Percentiles rank a stretch among this genome's conserved stretches.
phyloP scores from a whole-genome alignment of 805 yeast species.

The Cyberlindnera mississippiensis region DNA sequence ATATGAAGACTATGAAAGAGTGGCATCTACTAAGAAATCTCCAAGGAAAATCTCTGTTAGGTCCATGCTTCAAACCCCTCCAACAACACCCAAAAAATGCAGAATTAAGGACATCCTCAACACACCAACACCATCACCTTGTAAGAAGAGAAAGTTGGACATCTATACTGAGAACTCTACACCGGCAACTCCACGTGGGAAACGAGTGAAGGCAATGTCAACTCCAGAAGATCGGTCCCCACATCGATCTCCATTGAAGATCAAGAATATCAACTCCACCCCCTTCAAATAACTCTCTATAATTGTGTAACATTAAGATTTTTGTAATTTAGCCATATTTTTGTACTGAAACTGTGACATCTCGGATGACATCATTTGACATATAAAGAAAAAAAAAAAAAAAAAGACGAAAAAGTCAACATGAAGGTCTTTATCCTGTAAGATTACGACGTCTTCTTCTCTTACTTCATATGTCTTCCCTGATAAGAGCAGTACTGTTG shows the following conservation, averaged over 20 bases:
- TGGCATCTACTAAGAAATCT: constrained; percentile 1
- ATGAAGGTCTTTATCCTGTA: too few species aligned
- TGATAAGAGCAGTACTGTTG: neutral
- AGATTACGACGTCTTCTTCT: too few species aligned
- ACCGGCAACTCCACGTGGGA: constrained; percentile 3
- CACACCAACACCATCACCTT: constrained; percentile 16
- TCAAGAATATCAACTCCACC: too few species aligned
- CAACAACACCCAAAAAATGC: constrained; percentile 28
- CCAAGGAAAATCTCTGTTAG: constrained; percentile 2
- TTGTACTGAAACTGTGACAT: constrained; percentile 25
- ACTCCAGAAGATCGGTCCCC: constrained; percentile 5
- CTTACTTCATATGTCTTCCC: too few species aligned
- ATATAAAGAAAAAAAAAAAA: too few species aligned
- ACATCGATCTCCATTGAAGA: neutral
- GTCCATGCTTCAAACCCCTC: constrained; percentile 26
- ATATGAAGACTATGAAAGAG: constrained; percentile 23
- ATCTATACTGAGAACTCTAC: constrained; percentile 1
- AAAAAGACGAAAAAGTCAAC: too few species aligned
- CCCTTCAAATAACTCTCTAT: too few species aligned
- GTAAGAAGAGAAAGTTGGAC: constrained; percentile 4
- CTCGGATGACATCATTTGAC: neutral
- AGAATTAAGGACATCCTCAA: constrained; percentile 14
- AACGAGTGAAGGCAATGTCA: constrained; percentile 1
- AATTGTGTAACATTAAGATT: too few species aligned
- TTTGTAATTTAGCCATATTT: too few species aligned